Base-by-base conservation (phyloP, 805 yeast species). In the Kluyveromyces siamensis region DNA sequence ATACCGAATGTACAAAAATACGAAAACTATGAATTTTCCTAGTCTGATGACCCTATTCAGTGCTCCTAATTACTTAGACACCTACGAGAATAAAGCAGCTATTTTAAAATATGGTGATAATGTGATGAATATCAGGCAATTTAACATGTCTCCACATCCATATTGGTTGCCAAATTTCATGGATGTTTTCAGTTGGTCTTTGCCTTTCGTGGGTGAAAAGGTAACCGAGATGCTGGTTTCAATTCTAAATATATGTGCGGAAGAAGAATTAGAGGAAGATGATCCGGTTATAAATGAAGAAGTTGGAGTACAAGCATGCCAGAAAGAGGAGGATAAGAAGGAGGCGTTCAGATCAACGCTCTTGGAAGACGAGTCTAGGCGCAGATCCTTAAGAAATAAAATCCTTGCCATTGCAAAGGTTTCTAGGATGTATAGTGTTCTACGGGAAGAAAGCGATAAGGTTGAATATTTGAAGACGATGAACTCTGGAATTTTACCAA, bases 171-270 rank as follows among this genome's bases (percentile, higher is more conserved):
- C 98, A 8, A 89, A 89, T 65, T 87, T 90, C 59, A 88, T 90
- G 95, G 97, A 93, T 66, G 96, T 91, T 7, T 91, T 91, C 67
- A 84, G 96, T 10, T 93, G 98, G 98, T 87, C 96, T 1, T 72
- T 91, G 49, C 99, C 98, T 8, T 91, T 93, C 71, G 97, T 93
- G 21, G 98, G 97, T 18, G 96, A 91, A 65, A 87, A 93, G 62
- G 86, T 90, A 48, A 87, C 96, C 13, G 98, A 93, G 63, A 90
- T 91, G 84, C 74, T 91, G 61, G 85, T 88, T 19, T 79, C 93
- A 0, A 86, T 91, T 38, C 75, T 93, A 63, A 91, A 91, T 66
- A 87, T 93, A 49, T 91, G 99, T 70, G 86, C 97, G 0, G 95
- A 90, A 61, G 96, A 91, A 62, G 99, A 91, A 66, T 74, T 91